Conservation (phyloP, 75 land plant species). For the Gnetum montanum region DNA sequence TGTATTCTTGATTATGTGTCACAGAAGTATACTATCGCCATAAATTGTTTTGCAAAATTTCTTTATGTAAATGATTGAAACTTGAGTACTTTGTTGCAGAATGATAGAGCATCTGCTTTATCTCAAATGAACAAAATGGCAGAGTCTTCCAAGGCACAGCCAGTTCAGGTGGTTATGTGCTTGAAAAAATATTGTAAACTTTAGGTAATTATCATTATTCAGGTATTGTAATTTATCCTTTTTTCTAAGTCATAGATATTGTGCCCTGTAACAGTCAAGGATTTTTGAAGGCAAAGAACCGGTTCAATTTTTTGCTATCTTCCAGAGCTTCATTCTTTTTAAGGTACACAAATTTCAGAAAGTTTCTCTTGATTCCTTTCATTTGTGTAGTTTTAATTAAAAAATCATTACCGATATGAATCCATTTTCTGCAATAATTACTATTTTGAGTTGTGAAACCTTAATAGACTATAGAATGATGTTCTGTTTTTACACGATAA, state of each 20-base stretch:
- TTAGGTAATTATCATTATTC: not conserved
- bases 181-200: too few species aligned
- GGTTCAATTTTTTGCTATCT: slow-evolving; percentile 46
- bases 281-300: slow-evolving; percentile 70
- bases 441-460: too few species aligned
- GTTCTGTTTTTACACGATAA: not conserved
- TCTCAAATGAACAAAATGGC: slow-evolving; percentile 50
- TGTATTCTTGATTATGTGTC: too few species aligned
- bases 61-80: too few species aligned
- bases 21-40: too few species aligned
- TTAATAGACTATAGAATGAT: not conserved
- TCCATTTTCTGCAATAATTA: too few species aligned
- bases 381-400: too few species aligned
- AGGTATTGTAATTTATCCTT: not conserved
- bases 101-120: slow-evolving; percentile 52
- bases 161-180: slow-evolving; percentile 72
- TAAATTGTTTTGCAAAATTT: too few species aligned
- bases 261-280: slow-evolving; percentile 27
- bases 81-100: too few species aligned
- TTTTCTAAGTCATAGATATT: too few species aligned
- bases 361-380: not conserved
- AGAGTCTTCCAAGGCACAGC: slow-evolving; percentile 50
- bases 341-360: slow-evolving; percentile 47
- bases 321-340: slow-evolving; percentile 40
- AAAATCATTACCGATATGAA: too few species aligned